phyloP scores from a whole-genome alignment of 1,284 basidiomycete species.

The Coriolopsis trogii region DNA sequence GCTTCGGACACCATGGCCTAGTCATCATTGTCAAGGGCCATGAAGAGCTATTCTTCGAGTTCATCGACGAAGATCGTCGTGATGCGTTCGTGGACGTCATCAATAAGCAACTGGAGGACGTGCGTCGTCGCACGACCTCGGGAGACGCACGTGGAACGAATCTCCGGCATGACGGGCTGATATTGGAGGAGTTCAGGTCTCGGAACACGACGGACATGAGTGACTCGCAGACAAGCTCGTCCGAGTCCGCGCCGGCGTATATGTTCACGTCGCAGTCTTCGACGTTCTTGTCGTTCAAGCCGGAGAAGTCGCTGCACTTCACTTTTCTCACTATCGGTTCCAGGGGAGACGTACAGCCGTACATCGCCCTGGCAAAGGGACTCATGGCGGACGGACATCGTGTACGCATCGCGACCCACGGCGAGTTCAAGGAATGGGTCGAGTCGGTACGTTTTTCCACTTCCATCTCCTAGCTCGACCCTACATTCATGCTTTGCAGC shows the following conservation, averaged over 20 bases:
- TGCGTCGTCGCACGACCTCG: conserved; percentile 50
- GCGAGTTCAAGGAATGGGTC: conserved; percentile 95
- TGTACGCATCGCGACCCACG: conserved; percentile 88
- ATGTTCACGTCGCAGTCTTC: conserved; percentile 95
- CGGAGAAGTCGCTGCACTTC: conserved; percentile 79
- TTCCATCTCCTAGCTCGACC: not conserved
- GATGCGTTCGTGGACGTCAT: conserved; percentile 76
- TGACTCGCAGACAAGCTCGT: conserved; percentile 43
- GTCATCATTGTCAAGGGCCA: conserved; percentile 92
- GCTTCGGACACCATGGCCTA: conserved; percentile 88
- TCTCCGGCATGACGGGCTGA: conserved; percentile 66
- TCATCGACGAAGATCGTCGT: conserved; percentile 77
- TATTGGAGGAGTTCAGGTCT: conserved; percentile 74
- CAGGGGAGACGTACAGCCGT: conserved; percentile 91
- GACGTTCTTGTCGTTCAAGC: conserved; percentile 94
- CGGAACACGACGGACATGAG: conserved; percentile 38
- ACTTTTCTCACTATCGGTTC: conserved; percentile 96
- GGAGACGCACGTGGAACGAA: conserved; percentile 46
- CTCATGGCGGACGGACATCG: conserved; percentile 88
- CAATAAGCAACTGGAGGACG: conserved; percentile 79
- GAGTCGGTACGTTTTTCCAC: conserved; percentile 71
- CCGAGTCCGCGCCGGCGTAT: conserved; percentile 76
- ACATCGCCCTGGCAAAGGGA: conserved; percentile 93
- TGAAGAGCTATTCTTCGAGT: conserved; percentile 97
- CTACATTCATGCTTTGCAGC: conserved; percentile 42